These are phyloP conservation scores for Leersia perrieri DNA, from an alignment of 176 grass and related monocot genomes.

Conservation along the genomic window DNA sequence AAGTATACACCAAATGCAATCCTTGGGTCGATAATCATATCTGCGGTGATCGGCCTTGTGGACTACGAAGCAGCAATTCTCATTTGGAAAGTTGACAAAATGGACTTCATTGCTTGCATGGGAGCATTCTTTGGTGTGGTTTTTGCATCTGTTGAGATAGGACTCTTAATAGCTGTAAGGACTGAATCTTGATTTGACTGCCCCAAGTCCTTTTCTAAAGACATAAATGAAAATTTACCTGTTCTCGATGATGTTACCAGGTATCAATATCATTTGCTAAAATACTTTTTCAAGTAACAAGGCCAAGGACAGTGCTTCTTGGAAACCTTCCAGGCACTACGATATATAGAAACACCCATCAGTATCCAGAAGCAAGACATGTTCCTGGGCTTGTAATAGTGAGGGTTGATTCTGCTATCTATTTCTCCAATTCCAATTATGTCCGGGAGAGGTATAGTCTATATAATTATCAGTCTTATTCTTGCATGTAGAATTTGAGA, in stretches of 20 bases:
- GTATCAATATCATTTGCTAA: constrained; percentile 87
- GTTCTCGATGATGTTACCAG: constrained; percentile 33
- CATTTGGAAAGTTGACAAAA: constrained; percentile 96
- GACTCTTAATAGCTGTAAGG: constrained; percentile 90
- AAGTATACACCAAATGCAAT: constrained; percentile 94
- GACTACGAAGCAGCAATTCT: constrained; percentile 82
- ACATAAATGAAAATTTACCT: constrained; percentile 6
- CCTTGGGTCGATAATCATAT: constrained; percentile 85
- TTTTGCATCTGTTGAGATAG: constrained; percentile 82
- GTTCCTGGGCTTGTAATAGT: constrained; percentile 71
- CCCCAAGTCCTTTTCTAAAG: not conserved
- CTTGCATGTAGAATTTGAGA: not conserved
- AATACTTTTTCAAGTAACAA: constrained; percentile 97
- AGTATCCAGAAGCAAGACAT: constrained; percentile 86
- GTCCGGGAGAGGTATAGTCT: constrained; percentile 69
- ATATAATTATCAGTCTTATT: not conserved
- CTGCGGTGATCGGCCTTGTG: constrained; percentile 70
- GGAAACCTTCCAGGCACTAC: constrained; percentile 84
- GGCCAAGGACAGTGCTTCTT: constrained; percentile 80
- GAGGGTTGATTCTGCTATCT: constrained; percentile 91
- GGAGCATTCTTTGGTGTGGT: constrained; percentile 92
- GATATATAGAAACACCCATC: constrained; percentile 80
- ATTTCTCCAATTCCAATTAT: constrained; percentile 98
- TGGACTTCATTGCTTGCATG: constrained; percentile 95
- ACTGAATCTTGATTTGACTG: not conserved